These are phyloP conservation scores for Neohortaea acidophila DNA, from an alignment of 495 filamentous ascomycete species.

Conservation along the genomic window DNA sequence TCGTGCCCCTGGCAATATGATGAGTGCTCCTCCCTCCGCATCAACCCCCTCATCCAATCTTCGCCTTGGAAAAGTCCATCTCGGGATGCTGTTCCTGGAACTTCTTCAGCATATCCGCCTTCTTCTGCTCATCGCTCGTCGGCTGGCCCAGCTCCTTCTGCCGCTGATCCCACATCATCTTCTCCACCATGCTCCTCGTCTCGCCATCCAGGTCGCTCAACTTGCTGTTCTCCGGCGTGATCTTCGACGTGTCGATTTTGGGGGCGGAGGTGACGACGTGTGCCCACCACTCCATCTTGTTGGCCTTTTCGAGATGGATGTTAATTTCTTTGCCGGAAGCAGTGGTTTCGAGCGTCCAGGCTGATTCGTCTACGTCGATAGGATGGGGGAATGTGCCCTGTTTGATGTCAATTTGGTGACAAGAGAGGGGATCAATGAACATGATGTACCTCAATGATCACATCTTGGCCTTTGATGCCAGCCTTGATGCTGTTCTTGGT, in stretches of 20 bases:
- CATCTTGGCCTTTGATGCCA: constrained; percentile 74
- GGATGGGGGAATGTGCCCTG: constrained; percentile 76
- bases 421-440: background rate
- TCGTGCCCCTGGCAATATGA: too few species aligned
- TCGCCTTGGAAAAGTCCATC: constrained; percentile 71
- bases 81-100: constrained; percentile 79
- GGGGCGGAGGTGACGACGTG: constrained; percentile 74
- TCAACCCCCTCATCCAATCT: constrained; percentile 40
- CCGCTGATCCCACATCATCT: constrained; percentile 99
- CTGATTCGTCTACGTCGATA: constrained; percentile 69
- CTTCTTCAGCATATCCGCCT: constrained; percentile 79
- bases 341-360: constrained; percentile 76
- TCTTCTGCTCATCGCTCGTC: constrained; percentile 82
- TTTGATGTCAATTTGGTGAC: background rate
- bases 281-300: constrained; percentile 97
- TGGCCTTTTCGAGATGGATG: constrained; percentile 88
- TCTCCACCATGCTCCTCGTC: constrained; percentile 97
- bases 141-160: constrained; percentile 88
- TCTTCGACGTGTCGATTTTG: constrained; percentile 86
- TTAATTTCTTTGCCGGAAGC: constrained; percentile 55
- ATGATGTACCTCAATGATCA: constrained; percentile 68
- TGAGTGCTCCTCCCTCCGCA: background rate
- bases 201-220: constrained; percentile 86
- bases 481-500: constrained; percentile 66
- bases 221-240: constrained; percentile 80